Percentiles rank a stretch among this genome's conserved stretches.
These are phyloP conservation scores for Talaromyces proteolyticus DNA, from an alignment of 495 filamentous ascomycete species.

Conservation along the genomic window DNA sequence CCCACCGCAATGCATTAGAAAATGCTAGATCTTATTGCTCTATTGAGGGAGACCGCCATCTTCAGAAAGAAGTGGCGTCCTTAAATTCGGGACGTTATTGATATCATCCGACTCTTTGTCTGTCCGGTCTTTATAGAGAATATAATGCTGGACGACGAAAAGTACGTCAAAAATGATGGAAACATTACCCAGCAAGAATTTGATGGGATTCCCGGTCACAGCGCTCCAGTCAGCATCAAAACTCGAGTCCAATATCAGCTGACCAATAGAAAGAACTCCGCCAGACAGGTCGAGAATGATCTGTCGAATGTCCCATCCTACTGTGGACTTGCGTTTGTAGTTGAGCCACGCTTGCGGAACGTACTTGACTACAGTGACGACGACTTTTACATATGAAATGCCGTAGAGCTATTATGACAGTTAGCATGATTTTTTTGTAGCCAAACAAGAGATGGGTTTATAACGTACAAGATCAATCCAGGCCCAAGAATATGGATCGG, in stretches of 20 bases:
- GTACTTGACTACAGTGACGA: constrained; percentile 87
- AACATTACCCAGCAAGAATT: constrained; percentile 78
- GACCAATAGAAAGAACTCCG: constrained; percentile 73
- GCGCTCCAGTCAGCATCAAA: constrained; percentile 85
- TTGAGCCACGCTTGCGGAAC: constrained; percentile 81
- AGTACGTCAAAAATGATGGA: constrained; percentile 80
- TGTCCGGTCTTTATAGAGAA: constrained; percentile 52
- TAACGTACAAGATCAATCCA: constrained; percentile 76
- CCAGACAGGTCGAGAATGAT: constrained; percentile 82
- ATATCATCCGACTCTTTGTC: constrained; percentile 12
- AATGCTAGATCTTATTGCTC: too few relatives aligned
- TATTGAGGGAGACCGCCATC: neutral
- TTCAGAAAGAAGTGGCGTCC: constrained; percentile 6
- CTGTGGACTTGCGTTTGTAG: constrained; percentile 73
- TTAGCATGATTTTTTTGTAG: constrained; percentile 2
- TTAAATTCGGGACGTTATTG: constrained; percentile 8
- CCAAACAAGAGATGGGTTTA: neutral
- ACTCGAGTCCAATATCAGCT: constrained; percentile 79
- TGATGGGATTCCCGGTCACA: constrained; percentile 85
- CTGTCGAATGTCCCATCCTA: constrained; percentile 80
- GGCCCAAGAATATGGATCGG: constrained; percentile 52
- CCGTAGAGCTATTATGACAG: constrained; percentile 59
- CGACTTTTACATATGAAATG: constrained; percentile 80
- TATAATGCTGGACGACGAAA: constrained; percentile 84
- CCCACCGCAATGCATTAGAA: too few relatives aligned